Conservation (phyloP, 2,329 filamentous ascomycete species). For the Hymenotorrendiella dingleyae region DNA sequence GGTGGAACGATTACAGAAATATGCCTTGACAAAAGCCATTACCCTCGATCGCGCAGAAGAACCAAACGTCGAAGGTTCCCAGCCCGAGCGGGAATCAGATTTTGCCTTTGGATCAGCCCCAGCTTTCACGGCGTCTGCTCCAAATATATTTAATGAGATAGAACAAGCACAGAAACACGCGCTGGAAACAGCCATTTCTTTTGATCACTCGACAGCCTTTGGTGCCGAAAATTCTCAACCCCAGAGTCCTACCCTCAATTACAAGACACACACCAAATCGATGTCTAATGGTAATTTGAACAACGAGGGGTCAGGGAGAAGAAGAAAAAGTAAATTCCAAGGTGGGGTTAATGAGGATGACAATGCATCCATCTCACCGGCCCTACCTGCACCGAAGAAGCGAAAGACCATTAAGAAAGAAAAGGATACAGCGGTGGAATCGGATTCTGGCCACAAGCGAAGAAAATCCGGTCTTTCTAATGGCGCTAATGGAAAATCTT, state of each 20-base stretch:
- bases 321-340: constrained; percentile 49
- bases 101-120: constrained; percentile 52
- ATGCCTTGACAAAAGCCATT: constrained; percentile 50
- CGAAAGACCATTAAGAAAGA: constrained; percentile 26
- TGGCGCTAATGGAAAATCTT: constrained; percentile 36
- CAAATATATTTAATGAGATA: constrained; percentile 53
- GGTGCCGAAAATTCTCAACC: constrained; percentile 56
- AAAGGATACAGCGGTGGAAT: constrained; percentile 19
- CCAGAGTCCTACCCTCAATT: constrained; percentile 44
- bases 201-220: constrained; percentile 32
- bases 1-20: constrained; percentile 48
- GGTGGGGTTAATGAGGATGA: constrained; percentile 41
- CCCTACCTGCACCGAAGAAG: constrained; percentile 31
- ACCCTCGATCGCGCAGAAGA: constrained; percentile 33
- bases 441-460: constrained; percentile 34
- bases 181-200: constrained; percentile 47
- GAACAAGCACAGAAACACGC: constrained; percentile 49
- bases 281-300: constrained; percentile 15
- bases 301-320: constrained; percentile 36
- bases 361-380: constrained; percentile 31
- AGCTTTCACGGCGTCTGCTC: constrained; percentile 52
- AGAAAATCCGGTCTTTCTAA: constrained; percentile 41
- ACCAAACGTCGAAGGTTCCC: constrained; percentile 55
- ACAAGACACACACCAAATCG: constrained; percentile 8
- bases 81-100: constrained; percentile 62